Base-by-base conservation (phyloP, 441 rosid genomes). In the Pelargonium australe region DNA sequence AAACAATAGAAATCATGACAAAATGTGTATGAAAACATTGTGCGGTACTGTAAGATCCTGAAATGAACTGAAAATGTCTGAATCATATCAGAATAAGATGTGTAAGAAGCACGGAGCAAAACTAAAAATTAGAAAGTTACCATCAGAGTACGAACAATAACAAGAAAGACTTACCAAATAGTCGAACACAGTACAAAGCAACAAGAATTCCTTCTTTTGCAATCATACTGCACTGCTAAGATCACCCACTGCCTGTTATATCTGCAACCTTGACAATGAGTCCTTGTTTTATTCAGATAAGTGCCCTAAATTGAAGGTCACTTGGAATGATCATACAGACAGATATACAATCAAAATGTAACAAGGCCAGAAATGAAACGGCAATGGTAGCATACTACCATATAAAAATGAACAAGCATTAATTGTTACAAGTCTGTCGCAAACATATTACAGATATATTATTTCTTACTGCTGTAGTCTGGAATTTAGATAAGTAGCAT, bases 151-250 rank as follows among this genome's bases (percentile, higher is more conserved):
- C 14, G 9, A 53, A 53, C 17, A 53, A 5, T 53, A 53, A 20
- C 20, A 2, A 53, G 60, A 49, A 67, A 10, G 49, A 69, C 87
- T 70, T 73, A 89, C 96, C 96, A 68, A 93, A 90, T 74, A 90
- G 87, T 7, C 70, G 83, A 53, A 14, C 16, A 53, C 19, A 53
- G 60, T 86, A 89, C 47, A 83, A 60, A 68, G 91, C 97, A 63
- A 93, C 68, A 72, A 70, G 74, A 76, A 89, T 86, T 57, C 96
- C 98, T 0, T 80, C 79, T 70, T 75, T 80, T 41, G 79, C 85
- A 64, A 88, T 68, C 69, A 53, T 66, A 1, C 45, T 66, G 77
- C 78, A 86, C 16, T 37, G 7, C 65, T 1, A 25, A 25, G 31
- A 25, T 25, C 31, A 25, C 31, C 31, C 1, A 25, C 31, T 25